These are phyloP conservation scores for Porogramme epimiltina DNA, from an alignment of 1,284 basidiomycete genomes.

Conservation along the genomic window DNA sequence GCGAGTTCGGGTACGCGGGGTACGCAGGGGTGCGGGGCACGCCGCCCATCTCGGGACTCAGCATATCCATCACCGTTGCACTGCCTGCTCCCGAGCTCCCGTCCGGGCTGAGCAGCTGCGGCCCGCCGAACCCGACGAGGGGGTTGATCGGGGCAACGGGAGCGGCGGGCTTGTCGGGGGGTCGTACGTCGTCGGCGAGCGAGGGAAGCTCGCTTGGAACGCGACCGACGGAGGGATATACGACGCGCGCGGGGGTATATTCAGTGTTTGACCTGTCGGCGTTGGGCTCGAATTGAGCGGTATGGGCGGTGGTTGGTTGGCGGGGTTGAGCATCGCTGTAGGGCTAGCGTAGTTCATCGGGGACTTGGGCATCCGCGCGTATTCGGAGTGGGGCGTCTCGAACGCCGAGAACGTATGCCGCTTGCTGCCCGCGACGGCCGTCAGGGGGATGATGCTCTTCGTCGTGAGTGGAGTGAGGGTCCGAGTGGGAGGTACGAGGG, in stretches of 20 bases:
- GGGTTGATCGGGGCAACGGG: slow-evolving; percentile 21
- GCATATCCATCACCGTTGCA: slow-evolving; percentile 18
- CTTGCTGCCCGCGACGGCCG: slow-evolving; percentile 55
- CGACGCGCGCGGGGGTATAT: slow-evolving; percentile 25
- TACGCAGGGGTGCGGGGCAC: slow-evolving; percentile 69
- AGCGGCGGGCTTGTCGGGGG: slow-evolving; percentile 35
- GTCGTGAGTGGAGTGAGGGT: slow-evolving; percentile 25
- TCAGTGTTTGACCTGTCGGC: slow-evolving; percentile 17
- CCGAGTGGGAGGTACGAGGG: slow-evolving; percentile 10
- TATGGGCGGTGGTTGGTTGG: slow-evolving; percentile 31
- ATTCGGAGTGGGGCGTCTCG: slow-evolving; percentile 19
- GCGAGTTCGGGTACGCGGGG: slow-evolving; percentile 59
- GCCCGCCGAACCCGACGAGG: slow-evolving; percentile 6
- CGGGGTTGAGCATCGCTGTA: slow-evolving; percentile 35
- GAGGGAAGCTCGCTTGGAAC: slow-evolving; percentile 38
- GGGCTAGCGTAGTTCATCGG: slow-evolving; percentile 41
- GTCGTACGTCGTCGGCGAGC: slow-evolving; percentile 53
- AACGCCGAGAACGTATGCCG: slow-evolving; percentile 52
- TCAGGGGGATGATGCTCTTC: slow-evolving; percentile 26
- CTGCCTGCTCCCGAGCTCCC: slow-evolving; percentile 23
- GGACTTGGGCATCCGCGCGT: slow-evolving; percentile 27
- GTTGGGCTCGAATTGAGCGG: slow-evolving; percentile 24
- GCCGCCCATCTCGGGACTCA: slow-evolving; percentile 2
- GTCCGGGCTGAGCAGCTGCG: neutral
- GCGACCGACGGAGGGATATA: slow-evolving; percentile 43